A percentile compares a stretch with the other conserved stretches of the same genome.
phyloP scores from a whole-genome alignment of 495 filamentous ascomycete species.

The Bacidia gigantensis region DNA sequence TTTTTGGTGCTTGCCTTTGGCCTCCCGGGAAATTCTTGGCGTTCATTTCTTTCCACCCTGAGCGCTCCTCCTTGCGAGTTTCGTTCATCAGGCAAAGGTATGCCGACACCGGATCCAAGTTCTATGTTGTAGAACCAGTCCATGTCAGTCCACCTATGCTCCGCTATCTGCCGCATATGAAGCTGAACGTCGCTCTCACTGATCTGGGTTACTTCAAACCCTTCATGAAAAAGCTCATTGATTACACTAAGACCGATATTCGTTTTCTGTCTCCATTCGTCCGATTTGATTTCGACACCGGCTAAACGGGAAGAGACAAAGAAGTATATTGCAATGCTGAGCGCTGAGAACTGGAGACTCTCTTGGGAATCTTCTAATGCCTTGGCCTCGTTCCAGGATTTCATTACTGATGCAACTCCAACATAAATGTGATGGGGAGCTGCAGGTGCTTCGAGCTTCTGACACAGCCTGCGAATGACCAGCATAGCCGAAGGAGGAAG shows the following conservation, averaged over 20 bases:
- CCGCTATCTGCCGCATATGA: slow-evolving; percentile 43
- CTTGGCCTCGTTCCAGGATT: slow-evolving; percentile 3
- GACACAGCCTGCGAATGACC: slow-evolving; percentile 50
- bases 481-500: slow-evolving; percentile 51
- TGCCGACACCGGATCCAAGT: slow-evolving; percentile 23
- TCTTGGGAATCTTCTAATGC: not conserved
- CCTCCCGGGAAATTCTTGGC: not conserved
- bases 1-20: not conserved
- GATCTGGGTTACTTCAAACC: slow-evolving; percentile 21
- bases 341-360: slow-evolving; percentile 29
- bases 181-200: slow-evolving; percentile 40
- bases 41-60: slow-evolving; percentile 6
- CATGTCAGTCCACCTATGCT: slow-evolving; percentile 47
- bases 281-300: slow-evolving; percentile 25
- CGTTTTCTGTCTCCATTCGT: slow-evolving; percentile 27
- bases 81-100: slow-evolving; percentile 3
- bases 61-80: slow-evolving; percentile 25
- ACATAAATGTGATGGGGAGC: slow-evolving; percentile 51
- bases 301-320: slow-evolving; percentile 36
- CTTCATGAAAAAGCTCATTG: slow-evolving; percentile 26
- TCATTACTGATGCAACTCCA: slow-evolving; percentile 38
- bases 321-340: slow-evolving; percentile 59
- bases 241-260: slow-evolving; percentile 28
- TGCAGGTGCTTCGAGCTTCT: slow-evolving; percentile 41
- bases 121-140: slow-evolving; percentile 55